These are phyloP conservation scores for Penicillium frequentans DNA, from an alignment of 2,329 filamentous ascomycete genomes.

Conservation along the genomic window DNA sequence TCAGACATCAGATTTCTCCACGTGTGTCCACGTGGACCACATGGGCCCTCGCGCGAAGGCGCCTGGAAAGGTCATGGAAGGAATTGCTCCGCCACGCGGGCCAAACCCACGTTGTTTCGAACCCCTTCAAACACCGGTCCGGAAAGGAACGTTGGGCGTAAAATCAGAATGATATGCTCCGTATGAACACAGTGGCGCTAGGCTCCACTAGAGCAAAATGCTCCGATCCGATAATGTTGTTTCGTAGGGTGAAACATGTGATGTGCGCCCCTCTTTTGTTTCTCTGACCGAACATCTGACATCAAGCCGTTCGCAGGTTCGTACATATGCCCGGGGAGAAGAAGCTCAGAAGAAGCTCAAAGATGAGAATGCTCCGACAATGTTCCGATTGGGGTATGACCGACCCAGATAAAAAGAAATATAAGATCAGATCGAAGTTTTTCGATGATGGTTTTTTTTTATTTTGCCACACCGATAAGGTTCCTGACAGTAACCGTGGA, in stretches of 20 bases:
- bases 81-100: slow-evolving; percentile 8
- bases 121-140: not conserved
- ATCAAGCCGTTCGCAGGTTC: not conserved
- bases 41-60: slow-evolving; percentile 28
- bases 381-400: not conserved
- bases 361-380: not conserved
- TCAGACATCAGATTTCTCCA: slow-evolving; percentile 26
- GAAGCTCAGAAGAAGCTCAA: not conserved
- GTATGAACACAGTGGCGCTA: not conserved
- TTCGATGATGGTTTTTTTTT: not conserved
- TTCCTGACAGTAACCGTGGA: slow-evolving; percentile 9
- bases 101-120: slow-evolving; percentile 4
- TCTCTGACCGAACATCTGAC: not conserved
- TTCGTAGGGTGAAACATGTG: not conserved
- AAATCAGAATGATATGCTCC: not conserved
- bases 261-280: not conserved
- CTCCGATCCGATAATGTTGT: not conserved
- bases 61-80: slow-evolving; percentile 30
- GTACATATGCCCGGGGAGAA: not conserved
- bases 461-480: slow-evolving; percentile 15
- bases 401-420: not conserved
- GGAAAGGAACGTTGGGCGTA: not conserved
- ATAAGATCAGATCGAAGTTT: not conserved
- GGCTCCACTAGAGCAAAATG: not conserved
- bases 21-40: slow-evolving; percentile 38